Evolutionary conservation across 75 land plant species (phyloP), one percentile per base, ranked within the genome.

Genomic region (Isoetes taiwanensis): DNA sequence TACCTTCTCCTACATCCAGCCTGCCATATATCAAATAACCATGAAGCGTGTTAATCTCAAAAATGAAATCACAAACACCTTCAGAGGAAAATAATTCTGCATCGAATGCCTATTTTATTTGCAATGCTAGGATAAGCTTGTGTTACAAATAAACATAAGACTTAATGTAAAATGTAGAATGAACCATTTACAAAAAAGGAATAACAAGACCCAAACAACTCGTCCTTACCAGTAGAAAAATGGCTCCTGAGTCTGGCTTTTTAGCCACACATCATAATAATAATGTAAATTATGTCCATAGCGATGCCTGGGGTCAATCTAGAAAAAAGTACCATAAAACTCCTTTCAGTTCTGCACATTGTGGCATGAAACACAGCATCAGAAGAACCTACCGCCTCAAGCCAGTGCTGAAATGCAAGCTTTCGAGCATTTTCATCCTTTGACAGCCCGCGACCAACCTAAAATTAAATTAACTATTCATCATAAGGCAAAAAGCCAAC

Each of bases 141-240:
- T n/a, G n/a, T n/a, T n/a, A n/a, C n/a, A n/a, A n/a, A n/a, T n/a
- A n/a, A n/a, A n/a, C n/a, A n/a, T n/a, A n/a, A n/a, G n/a, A n/a
- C n/a, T n/a, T n/a, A n/a, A n/a, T n/a, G 21, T 1, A 40, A 23
- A 58, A 28, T 19, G 1, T 11, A 30, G 28, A 40, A 10, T 14
- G 21, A 58, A 23, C 25, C 25, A 28, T 30, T 10, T 21, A 14
- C 37, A 42, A 38, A 26, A 10, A n/a, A n/a, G n/a, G n/a, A n/a
- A n/a, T n/a, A n/a, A n/a, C n/a, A n/a, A n/a, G n/a, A n/a, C n/a
- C n/a, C n/a, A n/a, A n/a, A n/a, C n/a, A n/a, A n/a, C n/a, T n/a
- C n/a, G n/a, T n/a, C n/a, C 58, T 66, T 76, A 94, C 99, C 99
- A 94, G 77, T 82, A 94, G 65, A 88, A 93, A 68, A 93, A 94